Evolutionary conservation across 2,329 filamentous ascomycete genomes (phyloP).

Genomic region (Fusarium sp.): DNA sequence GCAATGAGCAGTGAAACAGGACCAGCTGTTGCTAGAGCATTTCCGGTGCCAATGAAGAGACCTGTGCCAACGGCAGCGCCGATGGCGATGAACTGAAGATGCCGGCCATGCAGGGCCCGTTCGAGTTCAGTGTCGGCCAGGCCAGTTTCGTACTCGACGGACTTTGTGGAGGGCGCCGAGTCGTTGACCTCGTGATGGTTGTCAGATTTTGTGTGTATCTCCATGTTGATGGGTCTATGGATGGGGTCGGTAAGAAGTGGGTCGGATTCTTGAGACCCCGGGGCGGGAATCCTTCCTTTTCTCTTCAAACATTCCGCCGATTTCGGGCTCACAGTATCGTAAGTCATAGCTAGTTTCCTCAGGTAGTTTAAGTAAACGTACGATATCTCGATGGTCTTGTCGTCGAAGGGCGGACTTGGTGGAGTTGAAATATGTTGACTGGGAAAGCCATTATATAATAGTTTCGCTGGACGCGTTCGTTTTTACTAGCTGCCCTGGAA

Average conservation of each 20-base stretch:
- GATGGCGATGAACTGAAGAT: slow-evolving; percentile 66
- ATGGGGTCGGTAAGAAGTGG: not conserved
- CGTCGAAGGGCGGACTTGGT: slow-evolving; percentile 28
- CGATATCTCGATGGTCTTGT: slow-evolving; percentile 11
- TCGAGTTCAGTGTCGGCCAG: slow-evolving; percentile 59
- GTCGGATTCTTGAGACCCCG: accelerated
- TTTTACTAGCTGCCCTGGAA: no score
- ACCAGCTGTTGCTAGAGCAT: slow-evolving; percentile 18
- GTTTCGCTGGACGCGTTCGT: not conserved
- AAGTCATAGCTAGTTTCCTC: no score
- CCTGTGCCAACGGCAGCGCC: slow-evolving; percentile 70
- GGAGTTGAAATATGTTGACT: slow-evolving; percentile 1
- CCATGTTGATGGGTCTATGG: slow-evolving; percentile 14
- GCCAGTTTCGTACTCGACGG: slow-evolving; percentile 52
- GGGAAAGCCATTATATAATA: slow-evolving; percentile 28
- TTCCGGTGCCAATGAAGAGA: slow-evolving; percentile 61
- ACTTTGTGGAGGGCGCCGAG: slow-evolving; percentile 18
- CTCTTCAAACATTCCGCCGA: not conserved
- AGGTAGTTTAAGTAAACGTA: not conserved
- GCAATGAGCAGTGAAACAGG: slow-evolving; percentile 28
- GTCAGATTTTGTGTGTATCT: slow-evolving; percentile 16
- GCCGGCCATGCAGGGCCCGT: slow-evolving; percentile 68
- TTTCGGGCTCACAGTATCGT: not conserved
- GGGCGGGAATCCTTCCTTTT: not conserved
- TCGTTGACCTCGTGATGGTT: slow-evolving; percentile 1